Percentiles rank a stretch among this genome's conserved stretches.
phyloP scores from a whole-genome alignment of 108 stramenopile genomes.

The Poteriospumella lacustris region DNA sequence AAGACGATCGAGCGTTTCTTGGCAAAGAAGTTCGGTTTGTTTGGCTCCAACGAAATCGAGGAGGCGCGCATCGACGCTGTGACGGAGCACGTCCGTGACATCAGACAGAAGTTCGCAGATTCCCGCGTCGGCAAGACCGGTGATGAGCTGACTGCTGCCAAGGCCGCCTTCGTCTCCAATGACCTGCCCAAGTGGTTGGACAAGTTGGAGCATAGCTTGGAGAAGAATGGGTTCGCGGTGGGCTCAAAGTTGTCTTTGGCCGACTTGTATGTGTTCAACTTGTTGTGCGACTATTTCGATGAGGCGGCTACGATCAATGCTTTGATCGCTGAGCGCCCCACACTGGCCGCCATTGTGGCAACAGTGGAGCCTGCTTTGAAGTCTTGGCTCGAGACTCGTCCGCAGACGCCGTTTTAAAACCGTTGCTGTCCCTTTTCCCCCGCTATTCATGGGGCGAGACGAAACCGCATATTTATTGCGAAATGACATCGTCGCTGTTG shows the following conservation, averaged over 20 bases:
- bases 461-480: too few relatives aligned
- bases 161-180: constrained; percentile 49
- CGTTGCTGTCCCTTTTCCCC: too few relatives aligned
- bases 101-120: constrained; percentile 56
- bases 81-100: constrained; percentile 62
- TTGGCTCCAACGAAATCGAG: background rate
- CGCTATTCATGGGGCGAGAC: too few relatives aligned
- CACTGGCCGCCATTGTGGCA: too few relatives aligned
- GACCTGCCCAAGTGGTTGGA: constrained; percentile 55
- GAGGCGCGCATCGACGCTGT: constrained; percentile 51
- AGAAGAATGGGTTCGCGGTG: background rate
- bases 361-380: too few relatives aligned
- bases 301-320: too few relatives aligned
- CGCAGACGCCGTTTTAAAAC: too few relatives aligned
- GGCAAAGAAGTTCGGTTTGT: background rate
- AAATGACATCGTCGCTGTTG: too few relatives aligned
- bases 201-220: constrained; percentile 53
- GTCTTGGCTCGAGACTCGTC: too few relatives aligned
- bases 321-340: too few relatives aligned
- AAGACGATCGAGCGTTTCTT: constrained; percentile 62
- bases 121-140: constrained; percentile 43
- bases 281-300: constrained; percentile 39
- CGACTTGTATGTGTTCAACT: background rate
- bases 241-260: background rate
- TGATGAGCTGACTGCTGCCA: constrained; percentile 37